Evolutionary conservation across 768 basidiomycete genomes (phyloP).

Genomic region (Leccinum obscurum): DNA sequence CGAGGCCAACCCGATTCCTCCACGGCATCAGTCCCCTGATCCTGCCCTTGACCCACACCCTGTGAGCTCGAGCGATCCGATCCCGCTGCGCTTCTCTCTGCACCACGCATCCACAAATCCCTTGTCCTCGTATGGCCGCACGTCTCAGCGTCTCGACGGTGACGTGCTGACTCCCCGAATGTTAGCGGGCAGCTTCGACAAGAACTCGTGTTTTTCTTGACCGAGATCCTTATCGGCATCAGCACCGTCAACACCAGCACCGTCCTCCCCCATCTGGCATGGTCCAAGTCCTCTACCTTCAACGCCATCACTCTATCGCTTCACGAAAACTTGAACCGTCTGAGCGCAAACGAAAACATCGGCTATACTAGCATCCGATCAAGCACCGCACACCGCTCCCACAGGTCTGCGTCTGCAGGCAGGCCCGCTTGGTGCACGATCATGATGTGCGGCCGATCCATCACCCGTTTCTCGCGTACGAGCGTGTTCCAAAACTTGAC

Average conservation of each 20-base stretch:
- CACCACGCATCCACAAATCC: constrained; percentile 48
- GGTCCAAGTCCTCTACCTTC: constrained; percentile 4
- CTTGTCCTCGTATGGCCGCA: constrained; percentile 70
- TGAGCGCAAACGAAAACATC: too few species aligned
- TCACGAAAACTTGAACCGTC: too few species aligned
- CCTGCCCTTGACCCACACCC: constrained; percentile 30
- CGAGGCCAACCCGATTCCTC: neutral
- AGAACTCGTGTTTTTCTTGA: constrained; percentile 46
- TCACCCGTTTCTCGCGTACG: too few species aligned
- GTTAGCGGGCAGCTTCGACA: constrained; percentile 46
- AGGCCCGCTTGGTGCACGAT: too few species aligned
- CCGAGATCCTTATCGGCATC: constrained; percentile 28
- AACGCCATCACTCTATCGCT: too few species aligned
- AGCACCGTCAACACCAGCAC: constrained; percentile 73
- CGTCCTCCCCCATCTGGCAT: too few species aligned
- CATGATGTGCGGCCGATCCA: too few species aligned
- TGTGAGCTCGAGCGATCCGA: constrained; percentile 32
- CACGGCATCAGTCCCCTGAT: constrained; percentile 26
- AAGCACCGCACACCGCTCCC: too few species aligned
- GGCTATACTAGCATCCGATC: too few species aligned
- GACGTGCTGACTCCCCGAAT: constrained; percentile 66
- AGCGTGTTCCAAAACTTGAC: too few species aligned
- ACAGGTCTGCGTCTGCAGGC: too few species aligned
- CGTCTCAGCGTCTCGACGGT: constrained; percentile 77
- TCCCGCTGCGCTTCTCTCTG: constrained; percentile 31